These are phyloP conservation scores for Yueomyces sp. DNA, from an alignment of 805 yeast species.

Conservation along the genomic window DNA sequence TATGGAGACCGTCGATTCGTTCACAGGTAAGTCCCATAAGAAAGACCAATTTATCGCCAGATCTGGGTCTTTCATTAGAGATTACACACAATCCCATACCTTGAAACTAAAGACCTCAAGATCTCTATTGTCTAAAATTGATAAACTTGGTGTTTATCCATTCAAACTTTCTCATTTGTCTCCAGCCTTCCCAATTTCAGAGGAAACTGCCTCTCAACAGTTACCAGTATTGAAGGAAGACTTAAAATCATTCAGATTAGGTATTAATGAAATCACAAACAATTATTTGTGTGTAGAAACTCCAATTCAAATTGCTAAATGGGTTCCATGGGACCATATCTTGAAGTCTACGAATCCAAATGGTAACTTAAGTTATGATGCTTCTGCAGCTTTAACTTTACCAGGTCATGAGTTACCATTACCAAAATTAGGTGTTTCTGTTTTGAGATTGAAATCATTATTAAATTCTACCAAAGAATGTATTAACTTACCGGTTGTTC, in stretches of 20 bases:
- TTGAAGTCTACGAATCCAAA: constrained; percentile 52
- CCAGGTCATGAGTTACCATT: constrained; percentile 68
- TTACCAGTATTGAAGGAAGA: constrained; percentile 37
- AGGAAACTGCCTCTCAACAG: constrained; percentile 23
- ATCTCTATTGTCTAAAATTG: constrained; percentile 54
- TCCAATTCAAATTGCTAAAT: constrained; percentile 60
- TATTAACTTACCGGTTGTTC: constrained; percentile 46
- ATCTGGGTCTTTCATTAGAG: constrained; percentile 71
- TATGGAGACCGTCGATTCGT: constrained; percentile 50
- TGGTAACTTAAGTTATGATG: constrained; percentile 55
- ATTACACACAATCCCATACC: constrained; percentile 68
- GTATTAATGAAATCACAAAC: constrained; percentile 67
- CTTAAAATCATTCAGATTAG: constrained; percentile 52
- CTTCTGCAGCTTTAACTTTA: constrained; percentile 37
- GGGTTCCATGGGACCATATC: constrained; percentile 55
- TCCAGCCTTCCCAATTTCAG: constrained; percentile 43
- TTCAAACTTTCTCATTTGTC: constrained; percentile 72
- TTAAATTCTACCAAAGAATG: constrained; percentile 35
- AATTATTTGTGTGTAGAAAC: constrained; percentile 64
- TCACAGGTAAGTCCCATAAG: constrained; percentile 47
- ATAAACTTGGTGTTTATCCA: constrained; percentile 77
- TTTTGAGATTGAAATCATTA: constrained; percentile 53
- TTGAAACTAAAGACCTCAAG: constrained; percentile 67
- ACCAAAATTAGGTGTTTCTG: constrained; percentile 58
- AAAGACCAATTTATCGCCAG: constrained; percentile 39